Conservation (phyloP, 1,284 basidiomycete genomes). For the Sporisorium exsertum region DNA sequence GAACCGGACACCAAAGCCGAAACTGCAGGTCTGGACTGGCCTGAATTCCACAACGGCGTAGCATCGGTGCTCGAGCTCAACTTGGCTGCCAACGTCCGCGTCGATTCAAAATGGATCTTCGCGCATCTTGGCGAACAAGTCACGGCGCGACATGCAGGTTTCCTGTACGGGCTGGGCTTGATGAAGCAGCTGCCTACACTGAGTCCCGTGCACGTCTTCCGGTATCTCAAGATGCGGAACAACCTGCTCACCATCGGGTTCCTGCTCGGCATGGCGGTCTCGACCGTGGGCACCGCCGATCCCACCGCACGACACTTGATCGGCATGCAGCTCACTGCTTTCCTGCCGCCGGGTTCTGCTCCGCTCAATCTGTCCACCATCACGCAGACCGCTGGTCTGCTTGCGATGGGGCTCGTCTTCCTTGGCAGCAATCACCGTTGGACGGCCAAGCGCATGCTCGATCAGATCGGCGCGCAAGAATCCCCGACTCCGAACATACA, state of each 20-base stretch:
- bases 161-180: constrained; percentile 90
- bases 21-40: constrained; percentile 77
- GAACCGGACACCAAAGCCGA: constrained; percentile 49
- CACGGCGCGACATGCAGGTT: constrained; percentile 95
- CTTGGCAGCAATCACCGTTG: constrained; percentile 86
- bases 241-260: constrained; percentile 93
- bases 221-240: constrained; percentile 93
- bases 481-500: constrained; percentile 78
- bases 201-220: constrained; percentile 83
- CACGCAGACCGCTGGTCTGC: constrained; percentile 88
- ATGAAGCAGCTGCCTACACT: constrained; percentile 88
- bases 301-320: constrained; percentile 88
- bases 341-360: constrained; percentile 86
- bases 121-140: constrained; percentile 53
- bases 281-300: constrained; percentile 89
- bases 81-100: constrained; percentile 75
- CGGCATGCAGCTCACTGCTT: constrained; percentile 89
- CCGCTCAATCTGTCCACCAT: constrained; percentile 90
- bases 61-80: constrained; percentile 83
- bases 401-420: constrained; percentile 90
- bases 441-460: constrained; percentile 90
- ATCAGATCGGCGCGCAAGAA: constrained; percentile 82
- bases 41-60: constrained; percentile 96
- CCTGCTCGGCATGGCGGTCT: constrained; percentile 88
- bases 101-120: constrained; percentile 68